phyloP scores from a whole-genome alignment of 2,329 filamentous ascomycete genomes.

The Coniochaeta sp. region DNA sequence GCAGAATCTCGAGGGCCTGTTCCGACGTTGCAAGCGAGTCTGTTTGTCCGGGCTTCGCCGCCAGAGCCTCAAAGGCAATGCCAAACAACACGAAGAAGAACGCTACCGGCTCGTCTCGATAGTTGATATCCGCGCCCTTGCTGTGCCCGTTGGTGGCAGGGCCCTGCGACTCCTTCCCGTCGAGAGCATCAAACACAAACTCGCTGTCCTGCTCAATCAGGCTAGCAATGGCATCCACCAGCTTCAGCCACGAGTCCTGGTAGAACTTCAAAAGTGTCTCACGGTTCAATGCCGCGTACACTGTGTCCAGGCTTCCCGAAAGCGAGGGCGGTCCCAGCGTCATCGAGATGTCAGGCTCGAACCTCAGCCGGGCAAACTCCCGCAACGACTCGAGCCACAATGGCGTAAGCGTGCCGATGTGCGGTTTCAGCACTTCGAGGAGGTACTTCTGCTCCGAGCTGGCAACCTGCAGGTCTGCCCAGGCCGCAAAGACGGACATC shows the following conservation, averaged over 20 bases:
- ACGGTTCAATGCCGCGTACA: constrained; percentile 90
- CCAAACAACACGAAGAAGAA: constrained; percentile 99
- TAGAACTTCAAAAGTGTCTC: constrained; percentile 94
- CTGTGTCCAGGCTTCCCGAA: constrained; percentile 81
- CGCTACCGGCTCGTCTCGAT: constrained; percentile 92
- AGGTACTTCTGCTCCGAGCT: constrained; percentile 89
- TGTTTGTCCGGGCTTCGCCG: constrained; percentile 62
- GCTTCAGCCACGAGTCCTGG: constrained; percentile 91
- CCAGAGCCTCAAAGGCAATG: constrained; percentile 90
- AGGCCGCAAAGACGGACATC: constrained; percentile 93
- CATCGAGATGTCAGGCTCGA: constrained; percentile 95
- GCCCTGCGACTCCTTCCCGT: constrained; percentile 64
- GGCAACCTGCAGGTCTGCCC: constrained; percentile 94
- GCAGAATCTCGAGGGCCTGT: constrained; percentile 76
- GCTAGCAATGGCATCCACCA: constrained; percentile 95
- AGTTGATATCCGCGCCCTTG: constrained; percentile 81
- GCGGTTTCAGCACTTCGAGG: constrained; percentile 78
- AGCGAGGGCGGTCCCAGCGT: constrained; percentile 74
- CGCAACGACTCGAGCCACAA: constrained; percentile 89
- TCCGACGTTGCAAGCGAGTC: constrained; percentile 65
- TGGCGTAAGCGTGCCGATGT: constrained; percentile 83
- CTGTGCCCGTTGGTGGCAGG: constrained; percentile 40
- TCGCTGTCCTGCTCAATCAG: constrained; percentile 96
- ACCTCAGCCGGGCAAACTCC: constrained; percentile 83
- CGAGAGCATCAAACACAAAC: constrained; percentile 93